phyloP scores from a whole-genome alignment of 2,329 filamentous ascomycete genomes.

The Colletotrichum tamarilloi region DNA sequence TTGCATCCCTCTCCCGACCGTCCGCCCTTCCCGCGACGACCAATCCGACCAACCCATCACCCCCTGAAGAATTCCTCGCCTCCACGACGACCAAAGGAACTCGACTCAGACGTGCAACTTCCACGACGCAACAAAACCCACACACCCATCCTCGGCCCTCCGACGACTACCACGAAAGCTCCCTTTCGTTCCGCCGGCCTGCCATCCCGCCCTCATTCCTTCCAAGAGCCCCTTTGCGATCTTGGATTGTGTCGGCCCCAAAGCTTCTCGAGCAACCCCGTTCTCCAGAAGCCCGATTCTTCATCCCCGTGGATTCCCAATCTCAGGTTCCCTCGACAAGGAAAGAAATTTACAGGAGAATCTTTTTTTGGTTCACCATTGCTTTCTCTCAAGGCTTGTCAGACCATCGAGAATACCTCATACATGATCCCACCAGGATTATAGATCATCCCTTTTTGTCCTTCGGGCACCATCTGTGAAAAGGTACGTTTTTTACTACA shows the following conservation, averaged over 20 bases:
- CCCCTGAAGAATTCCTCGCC: constrained; percentile 53
- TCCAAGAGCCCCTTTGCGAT: constrained; percentile 9
- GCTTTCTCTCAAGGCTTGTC: neutral
- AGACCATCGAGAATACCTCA: neutral
- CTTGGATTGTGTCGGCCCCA: constrained; percentile 39
- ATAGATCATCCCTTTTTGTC: constrained; percentile 23
- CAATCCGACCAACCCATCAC: neutral
- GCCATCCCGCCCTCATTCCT: constrained; percentile 33
- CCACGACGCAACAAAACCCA: constrained; percentile 35
- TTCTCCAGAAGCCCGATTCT: constrained; percentile 14
- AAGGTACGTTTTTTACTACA: constrained; percentile 34
- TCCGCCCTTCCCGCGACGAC: constrained; percentile 20
- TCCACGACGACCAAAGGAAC: constrained; percentile 53
- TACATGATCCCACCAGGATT: constrained; percentile 35
- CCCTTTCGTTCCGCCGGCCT: constrained; percentile 47
- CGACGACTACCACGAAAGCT: constrained; percentile 44
- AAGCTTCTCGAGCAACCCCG: constrained; percentile 2
- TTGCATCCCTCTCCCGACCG: constrained; percentile 30
- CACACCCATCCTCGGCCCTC: constrained; percentile 39
- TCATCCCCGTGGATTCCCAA: neutral
- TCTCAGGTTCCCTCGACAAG: neutral
- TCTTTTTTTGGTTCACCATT: neutral
- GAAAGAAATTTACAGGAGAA: neutral
- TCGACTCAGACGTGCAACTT: constrained; percentile 43
- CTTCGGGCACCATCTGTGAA: constrained; percentile 27